phyloP scores from a whole-genome alignment of 176 grass and related monocot genomes.

The Hsuehochloa calcarea region DNA sequence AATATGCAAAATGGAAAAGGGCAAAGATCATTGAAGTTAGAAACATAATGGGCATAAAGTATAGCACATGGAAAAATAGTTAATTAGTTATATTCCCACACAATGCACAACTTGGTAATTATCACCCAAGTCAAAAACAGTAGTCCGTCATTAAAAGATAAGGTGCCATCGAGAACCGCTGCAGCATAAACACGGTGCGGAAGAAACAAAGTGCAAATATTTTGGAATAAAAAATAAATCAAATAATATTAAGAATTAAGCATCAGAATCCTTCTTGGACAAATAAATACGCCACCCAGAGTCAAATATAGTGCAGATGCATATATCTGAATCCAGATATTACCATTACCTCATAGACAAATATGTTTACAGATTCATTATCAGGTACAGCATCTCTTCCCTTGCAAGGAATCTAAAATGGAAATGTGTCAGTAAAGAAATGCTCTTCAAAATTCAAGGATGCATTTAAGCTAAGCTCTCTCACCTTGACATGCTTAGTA shows the following conservation, averaged over 20 bases:
- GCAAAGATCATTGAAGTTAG: neutral
- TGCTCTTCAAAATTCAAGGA: neutral
- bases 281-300: neutral
- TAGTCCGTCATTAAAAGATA: neutral
- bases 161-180: neutral
- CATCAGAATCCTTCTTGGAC: neutral
- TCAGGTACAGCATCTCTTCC: slow-evolving; percentile 96
- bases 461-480: slow-evolving; percentile 24
- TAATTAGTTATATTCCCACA: neutral
- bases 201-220: neutral
- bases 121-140: neutral
- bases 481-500: slow-evolving; percentile 95
- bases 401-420: slow-evolving; percentile 80
- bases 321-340: slow-evolving; percentile 1
- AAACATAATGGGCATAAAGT: neutral
- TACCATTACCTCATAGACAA: slow-evolving; percentile 73
- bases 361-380: slow-evolving; percentile 80
- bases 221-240: neutral
- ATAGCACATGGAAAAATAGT: neutral
- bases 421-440: slow-evolving; percentile 27
- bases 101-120: slow-evolving; percentile 2
- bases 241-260: slow-evolving; percentile 6
- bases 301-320: neutral
- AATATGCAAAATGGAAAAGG: neutral
- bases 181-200: neutral